phyloP scores from a whole-genome alignment of 2,329 filamentous ascomycete genomes.

The Colletotrichum brevisporum region DNA sequence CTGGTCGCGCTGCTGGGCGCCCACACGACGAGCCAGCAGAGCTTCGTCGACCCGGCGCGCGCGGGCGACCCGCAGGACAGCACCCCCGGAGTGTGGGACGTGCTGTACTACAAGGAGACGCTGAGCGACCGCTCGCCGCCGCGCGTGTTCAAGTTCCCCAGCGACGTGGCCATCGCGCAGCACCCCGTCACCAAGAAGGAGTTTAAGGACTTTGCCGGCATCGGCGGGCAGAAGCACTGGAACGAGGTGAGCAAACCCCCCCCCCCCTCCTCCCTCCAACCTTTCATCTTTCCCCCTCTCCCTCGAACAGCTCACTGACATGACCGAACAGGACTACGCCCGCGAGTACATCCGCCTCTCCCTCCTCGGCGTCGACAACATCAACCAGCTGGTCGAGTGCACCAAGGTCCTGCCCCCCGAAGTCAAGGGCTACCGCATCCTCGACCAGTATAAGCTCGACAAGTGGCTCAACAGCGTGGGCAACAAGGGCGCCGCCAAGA shows the following conservation, averaged over 20 bases:
- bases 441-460: constrained; percentile 40
- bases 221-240: constrained; percentile 55
- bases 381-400: constrained; percentile 69
- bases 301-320: background rate
- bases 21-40: constrained; percentile 66
- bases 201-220: constrained; percentile 55
- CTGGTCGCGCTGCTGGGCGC: constrained; percentile 69
- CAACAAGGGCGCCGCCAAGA: constrained; percentile 40
- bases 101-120: constrained; percentile 63
- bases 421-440: constrained; percentile 27
- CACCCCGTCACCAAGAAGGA: constrained; percentile 53
- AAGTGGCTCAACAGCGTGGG: constrained; percentile 42
- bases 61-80: constrained; percentile 64
- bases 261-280: no score
- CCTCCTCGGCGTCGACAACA: constrained; percentile 70
- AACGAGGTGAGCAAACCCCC: constrained; percentile 56
- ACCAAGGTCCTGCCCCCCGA: constrained; percentile 63
- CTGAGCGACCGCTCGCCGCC: constrained; percentile 47
- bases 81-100: constrained; percentile 68
- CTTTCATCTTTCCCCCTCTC: background rate
- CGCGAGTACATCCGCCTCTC: constrained; percentile 69
- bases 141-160: constrained; percentile 58
- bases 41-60: constrained; percentile 56
- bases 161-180: constrained; percentile 56
- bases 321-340: constrained; percentile 59